These are phyloP conservation scores for Hypoxylon trugodes DNA, from an alignment of 495 filamentous ascomycete species.

Conservation along the genomic window DNA sequence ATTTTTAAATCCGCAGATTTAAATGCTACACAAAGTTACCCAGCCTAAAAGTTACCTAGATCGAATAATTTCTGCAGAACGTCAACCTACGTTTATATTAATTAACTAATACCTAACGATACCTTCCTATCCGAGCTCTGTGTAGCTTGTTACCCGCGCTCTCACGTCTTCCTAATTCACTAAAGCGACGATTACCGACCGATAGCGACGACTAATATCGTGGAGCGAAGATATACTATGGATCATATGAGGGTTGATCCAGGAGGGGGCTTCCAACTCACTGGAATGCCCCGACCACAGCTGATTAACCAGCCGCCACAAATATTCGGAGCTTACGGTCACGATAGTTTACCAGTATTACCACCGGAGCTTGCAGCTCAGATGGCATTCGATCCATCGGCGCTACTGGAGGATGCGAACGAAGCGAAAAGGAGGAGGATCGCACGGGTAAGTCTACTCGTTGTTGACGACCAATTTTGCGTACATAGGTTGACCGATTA, in stretches of 20 bases:
- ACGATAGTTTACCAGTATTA: conserved; percentile 67
- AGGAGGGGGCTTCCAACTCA: conserved; percentile 59
- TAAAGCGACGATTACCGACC: conserved; percentile 12
- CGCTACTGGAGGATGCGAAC: conserved; percentile 71
- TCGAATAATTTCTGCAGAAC: conserved; percentile 27
- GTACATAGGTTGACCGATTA: conserved; percentile 25
- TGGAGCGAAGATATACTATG: conserved; percentile 46
- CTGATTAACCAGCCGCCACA: conserved; percentile 72
- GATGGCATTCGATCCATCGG: conserved; percentile 66
- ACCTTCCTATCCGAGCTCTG: too few species aligned
- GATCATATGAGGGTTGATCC: conserved; percentile 50
- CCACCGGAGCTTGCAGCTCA: conserved; percentile 65
- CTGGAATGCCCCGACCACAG: conserved; percentile 61
- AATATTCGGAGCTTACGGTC: conserved; percentile 71
- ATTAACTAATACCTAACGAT: conserved; percentile 10
- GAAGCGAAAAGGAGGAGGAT: conserved; percentile 94
- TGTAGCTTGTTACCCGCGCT: conserved; percentile 11
- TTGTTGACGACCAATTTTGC: background rate
- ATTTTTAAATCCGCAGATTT: conserved; percentile 34
- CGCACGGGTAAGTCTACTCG: conserved; percentile 70
- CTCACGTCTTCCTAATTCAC: background rate
- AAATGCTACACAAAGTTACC: conserved; percentile 27
- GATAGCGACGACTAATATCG: conserved; percentile 1
- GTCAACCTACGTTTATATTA: conserved; percentile 23
- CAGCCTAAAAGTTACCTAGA: conserved; percentile 31